phyloP scores from a whole-genome alignment of 169 alveolate species.

The Plasmodium relictum region DNA sequence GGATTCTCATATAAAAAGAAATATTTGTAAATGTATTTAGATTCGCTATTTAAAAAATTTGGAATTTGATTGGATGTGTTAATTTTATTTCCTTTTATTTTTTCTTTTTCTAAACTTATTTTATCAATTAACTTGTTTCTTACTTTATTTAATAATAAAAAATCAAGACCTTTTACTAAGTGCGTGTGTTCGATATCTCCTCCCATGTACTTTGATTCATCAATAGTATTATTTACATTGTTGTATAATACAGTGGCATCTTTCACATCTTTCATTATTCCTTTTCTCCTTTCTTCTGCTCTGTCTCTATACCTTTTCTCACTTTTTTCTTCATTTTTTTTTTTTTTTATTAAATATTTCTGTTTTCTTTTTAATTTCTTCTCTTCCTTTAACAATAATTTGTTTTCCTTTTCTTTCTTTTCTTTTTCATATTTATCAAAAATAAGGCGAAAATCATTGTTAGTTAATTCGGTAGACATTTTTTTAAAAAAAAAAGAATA shows the following conservation, averaged over 20 bases:
- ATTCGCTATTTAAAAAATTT: constrained; percentile 72
- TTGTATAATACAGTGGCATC: constrained; percentile 70
- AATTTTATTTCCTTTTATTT: constrained; percentile 43
- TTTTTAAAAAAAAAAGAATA: not conserved
- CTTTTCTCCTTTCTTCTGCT: constrained; percentile 78
- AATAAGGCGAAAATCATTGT: constrained; percentile 58
- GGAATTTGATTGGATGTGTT: constrained; percentile 22
- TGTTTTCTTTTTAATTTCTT: constrained; percentile 65
- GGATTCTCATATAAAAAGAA: constrained; percentile 83
- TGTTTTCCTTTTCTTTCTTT: constrained; percentile 64
- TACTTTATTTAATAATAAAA: constrained; percentile 81
- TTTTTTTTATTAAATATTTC: constrained; percentile 60
- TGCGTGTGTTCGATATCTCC: constrained; percentile 87
- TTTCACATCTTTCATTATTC: constrained; percentile 65
- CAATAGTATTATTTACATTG: constrained; percentile 64
- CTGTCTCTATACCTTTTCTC: constrained; percentile 67
- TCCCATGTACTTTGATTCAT: constrained; percentile 82
- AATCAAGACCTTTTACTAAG: constrained; percentile 87
- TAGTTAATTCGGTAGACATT: constrained; percentile 65
- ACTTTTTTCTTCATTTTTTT: constrained; percentile 49
- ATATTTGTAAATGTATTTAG: constrained; percentile 78
- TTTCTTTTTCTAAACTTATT: constrained; percentile 49
- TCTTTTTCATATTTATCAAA: constrained; percentile 72
- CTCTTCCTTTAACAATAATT: constrained; percentile 38
- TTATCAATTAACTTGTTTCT: constrained; percentile 77